phyloP scores from a whole-genome alignment of 2,329 filamentous ascomycete species.

The Fusarium hainanense region DNA sequence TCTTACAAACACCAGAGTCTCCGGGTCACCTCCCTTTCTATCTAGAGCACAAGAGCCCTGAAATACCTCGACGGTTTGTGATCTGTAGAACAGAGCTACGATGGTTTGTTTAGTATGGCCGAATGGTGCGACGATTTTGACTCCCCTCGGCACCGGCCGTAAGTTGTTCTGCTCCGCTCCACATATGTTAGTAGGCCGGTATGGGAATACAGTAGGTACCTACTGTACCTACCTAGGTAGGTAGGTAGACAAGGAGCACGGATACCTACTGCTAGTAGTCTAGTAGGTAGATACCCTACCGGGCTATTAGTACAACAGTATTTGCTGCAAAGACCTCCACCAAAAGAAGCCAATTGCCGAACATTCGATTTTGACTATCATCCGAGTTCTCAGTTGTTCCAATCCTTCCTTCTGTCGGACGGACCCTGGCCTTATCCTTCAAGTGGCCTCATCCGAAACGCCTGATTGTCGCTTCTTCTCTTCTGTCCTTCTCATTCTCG shows the following conservation, averaged over 20 bases:
- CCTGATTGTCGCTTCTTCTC: conserved; percentile 33
- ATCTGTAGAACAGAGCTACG: conserved; percentile 25
- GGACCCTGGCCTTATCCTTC: conserved; percentile 26
- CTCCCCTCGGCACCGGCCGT: conserved; percentile 31
- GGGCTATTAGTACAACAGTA: not conserved
- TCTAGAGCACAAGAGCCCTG: not conserved
- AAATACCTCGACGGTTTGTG: conserved; percentile 1
- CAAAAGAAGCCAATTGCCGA: conserved; percentile 41
- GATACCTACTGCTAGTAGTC: not conserved
- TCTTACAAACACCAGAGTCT: not conserved
- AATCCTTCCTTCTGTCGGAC: conserved; percentile 25
- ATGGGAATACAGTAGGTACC: too few relatives aligned
- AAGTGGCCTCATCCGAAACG: conserved; percentile 45
- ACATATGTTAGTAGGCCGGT: not conserved
- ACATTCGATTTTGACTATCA: conserved; percentile 48
- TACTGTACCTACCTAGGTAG: too few relatives aligned
- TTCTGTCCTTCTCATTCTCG: conserved; percentile 20
- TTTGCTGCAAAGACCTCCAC: conserved; percentile 23
- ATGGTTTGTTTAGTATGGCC: conserved; percentile 13
- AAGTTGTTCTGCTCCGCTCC: conserved; percentile 11
- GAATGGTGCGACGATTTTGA: conserved; percentile 38
- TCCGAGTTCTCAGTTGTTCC: conserved; percentile 40
- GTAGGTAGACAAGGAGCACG: too few relatives aligned
- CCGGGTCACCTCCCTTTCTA: not conserved
- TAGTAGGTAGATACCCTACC: too few relatives aligned